Percentiles rank a stretch among this genome's conserved stretches.
Evolutionary conservation across 208 protist genomes (phyloP).

Genomic region (Vickermania ingenoplastis): DNA sequence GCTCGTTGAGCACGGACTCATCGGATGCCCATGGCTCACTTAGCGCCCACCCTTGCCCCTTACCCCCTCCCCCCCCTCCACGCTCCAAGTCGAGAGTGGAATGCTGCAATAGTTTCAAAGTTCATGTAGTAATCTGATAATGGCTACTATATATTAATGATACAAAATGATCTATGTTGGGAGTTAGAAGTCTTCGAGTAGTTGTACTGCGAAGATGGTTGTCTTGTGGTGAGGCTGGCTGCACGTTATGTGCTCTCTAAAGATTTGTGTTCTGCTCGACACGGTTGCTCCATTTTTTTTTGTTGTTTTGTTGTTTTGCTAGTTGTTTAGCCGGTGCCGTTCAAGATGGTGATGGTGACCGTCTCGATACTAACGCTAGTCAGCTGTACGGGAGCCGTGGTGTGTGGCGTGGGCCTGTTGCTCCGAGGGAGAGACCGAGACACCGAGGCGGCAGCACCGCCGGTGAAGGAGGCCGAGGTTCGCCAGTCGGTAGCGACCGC

Average conservation of each 20-base stretch:
- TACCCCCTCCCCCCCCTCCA: background rate
- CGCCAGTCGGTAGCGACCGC: background rate
- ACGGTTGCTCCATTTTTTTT: too few relatives aligned
- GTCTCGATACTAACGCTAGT: slow-evolving; percentile 1
- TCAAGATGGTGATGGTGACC: background rate
- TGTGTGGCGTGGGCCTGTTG: background rate
- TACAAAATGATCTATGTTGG: too few relatives aligned
- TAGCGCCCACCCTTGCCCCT: background rate
- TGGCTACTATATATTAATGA: too few relatives aligned
- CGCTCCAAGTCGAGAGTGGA: background rate
- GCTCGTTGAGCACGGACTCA: background rate
- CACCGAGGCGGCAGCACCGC: background rate
- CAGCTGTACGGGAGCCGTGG: background rate
- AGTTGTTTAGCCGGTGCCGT: too few relatives aligned
- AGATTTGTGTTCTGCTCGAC: too few relatives aligned
- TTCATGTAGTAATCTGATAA: too few relatives aligned
- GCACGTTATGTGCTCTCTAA: too few relatives aligned
- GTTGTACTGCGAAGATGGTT: too few relatives aligned
- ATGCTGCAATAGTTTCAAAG: background rate
- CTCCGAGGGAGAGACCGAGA: background rate
- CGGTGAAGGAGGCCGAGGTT: too few relatives aligned
- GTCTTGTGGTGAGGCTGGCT: too few relatives aligned
- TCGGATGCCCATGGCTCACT: background rate
- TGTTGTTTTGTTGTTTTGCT: too few relatives aligned
- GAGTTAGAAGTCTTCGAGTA: too few relatives aligned